Base-by-base conservation (phyloP, 1,139 yeast genomes). In the Blastobotrys serpentis region DNA sequence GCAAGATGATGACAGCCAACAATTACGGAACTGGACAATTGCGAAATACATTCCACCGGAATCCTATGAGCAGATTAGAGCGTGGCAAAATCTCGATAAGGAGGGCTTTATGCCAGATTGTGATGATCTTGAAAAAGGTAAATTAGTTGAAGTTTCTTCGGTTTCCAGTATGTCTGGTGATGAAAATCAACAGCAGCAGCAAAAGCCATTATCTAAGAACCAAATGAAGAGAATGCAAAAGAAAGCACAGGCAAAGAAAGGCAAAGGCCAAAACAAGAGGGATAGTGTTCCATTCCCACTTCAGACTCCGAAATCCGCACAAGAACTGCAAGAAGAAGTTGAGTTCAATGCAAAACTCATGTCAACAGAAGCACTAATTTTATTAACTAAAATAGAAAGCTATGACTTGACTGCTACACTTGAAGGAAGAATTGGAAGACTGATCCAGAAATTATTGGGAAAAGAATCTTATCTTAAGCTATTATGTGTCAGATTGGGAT, bases 311-410 rank as follows among this genome's bases (percentile, higher is more conserved):
- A 48, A 41, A 16, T 46, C 62, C 7, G 58, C 56, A 7, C 62
- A 60, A 36, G 64, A 61, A 38, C 52, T 60, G 16, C 56, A 56
- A 45, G 46, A 45, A 2, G 66, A 63, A 18, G 51, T 54, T 3
- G 57, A 62, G 50, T 72, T 73, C 57, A 63, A 69, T 43, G 59
- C 61, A 18, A 64, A 68, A 43, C 62, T 73, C 38, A 61, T 63
- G 58, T 56, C 68, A n/a, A 73, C 77, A 0, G 76, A 73, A 53
- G 77, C 77, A 10, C 58, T 73, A 26, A 69, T 71, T 1, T 53
- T 73, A 29, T 56, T 72, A 16, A 72, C 76, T 3, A 50, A 61
- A 7, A 63, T 73, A 33, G 71, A 70, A 29, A 55, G 65, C 38
- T 73, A 70, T 54, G 76, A 73, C 52, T 57, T 73, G 46, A 65